Percentiles rank a stretch among this genome's conserved stretches.
Evolutionary conservation across 192 early-diverging fungal species (phyloP).

Genomic region (Umbelopsis ramanniana): DNA sequence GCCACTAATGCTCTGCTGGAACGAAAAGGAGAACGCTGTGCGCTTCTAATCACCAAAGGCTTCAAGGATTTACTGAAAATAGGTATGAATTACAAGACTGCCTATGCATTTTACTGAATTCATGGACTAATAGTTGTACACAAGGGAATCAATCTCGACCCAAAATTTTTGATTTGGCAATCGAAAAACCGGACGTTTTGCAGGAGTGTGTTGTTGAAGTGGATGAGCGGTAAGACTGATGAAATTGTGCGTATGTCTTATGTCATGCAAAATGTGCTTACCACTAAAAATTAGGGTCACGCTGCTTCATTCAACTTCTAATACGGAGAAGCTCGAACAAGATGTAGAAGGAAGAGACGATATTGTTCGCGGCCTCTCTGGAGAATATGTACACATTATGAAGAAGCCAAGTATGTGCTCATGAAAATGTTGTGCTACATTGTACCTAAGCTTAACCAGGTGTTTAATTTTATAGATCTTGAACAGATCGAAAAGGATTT

Average conservation of each 20-base stretch:
- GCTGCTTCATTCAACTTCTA: constrained; percentile 75
- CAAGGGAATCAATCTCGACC: constrained; percentile 91
- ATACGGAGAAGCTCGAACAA: constrained; percentile 36
- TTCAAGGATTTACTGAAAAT: constrained; percentile 84
- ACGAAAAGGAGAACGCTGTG: constrained; percentile 87
- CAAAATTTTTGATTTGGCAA: constrained; percentile 92
- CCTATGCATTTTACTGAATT: neutral
- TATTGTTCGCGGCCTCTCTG: constrained; percentile 75
- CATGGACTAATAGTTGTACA: too few species aligned
- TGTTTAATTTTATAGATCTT: constrained; percentile 50
- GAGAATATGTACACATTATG: constrained; percentile 82
- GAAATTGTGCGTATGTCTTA: too few species aligned
- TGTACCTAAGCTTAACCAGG: neutral
- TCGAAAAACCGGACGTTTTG: constrained; percentile 85
- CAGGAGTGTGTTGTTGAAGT: constrained; percentile 81
- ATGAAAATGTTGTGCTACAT: neutral
- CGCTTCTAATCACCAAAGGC: constrained; percentile 88
- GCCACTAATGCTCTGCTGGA: constrained; percentile 93
- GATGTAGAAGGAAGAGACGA: constrained; percentile 46
- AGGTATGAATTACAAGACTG: constrained; percentile 25
- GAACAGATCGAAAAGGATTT: constrained; percentile 61
- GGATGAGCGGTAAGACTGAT: constrained; percentile 71
- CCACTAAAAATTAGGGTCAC: constrained; percentile 62
- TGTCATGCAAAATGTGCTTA: neutral
- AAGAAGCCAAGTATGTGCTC: constrained; percentile 57